Evolutionary conservation across 768 basidiomycete species (phyloP).

Genomic region (Tricholoma sp.): DNA sequence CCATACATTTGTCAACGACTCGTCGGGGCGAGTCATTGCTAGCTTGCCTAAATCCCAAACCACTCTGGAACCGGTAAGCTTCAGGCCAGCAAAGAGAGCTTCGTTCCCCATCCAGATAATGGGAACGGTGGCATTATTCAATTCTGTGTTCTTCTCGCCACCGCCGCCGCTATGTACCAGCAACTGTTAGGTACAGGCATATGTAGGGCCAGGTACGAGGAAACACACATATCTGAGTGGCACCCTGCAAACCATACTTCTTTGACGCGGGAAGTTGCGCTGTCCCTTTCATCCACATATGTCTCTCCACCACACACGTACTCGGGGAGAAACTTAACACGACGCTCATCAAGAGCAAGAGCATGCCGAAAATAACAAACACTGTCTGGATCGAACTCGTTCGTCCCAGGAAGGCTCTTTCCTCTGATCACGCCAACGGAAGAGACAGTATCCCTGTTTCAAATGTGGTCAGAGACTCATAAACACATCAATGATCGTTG

Average conservation of each 20-base stretch:
- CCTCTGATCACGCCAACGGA: conserved; percentile 31
- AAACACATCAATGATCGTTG: background rate
- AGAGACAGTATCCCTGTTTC: conserved; percentile 38
- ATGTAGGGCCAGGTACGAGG: too few relatives aligned
- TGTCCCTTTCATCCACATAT: too few relatives aligned
- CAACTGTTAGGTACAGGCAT: background rate
- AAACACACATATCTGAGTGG: conserved; percentile 32
- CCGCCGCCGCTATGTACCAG: background rate
- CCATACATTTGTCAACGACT: background rate
- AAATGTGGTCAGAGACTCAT: background rate
- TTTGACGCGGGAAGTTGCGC: conserved; percentile 18
- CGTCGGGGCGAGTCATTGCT: background rate
- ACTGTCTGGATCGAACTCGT: conserved; percentile 7
- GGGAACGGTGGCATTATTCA: conserved; percentile 1
- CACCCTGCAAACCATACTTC: conserved; percentile 40
- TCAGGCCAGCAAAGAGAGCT: conserved; percentile 12
- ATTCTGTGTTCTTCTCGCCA: background rate
- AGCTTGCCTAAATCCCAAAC: background rate
- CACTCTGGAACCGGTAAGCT: conserved; percentile 1
- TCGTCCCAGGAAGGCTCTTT: conserved; percentile 25
- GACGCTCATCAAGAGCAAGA: conserved; percentile 39
- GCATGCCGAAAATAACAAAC: conserved; percentile 38
- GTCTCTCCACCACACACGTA: conserved; percentile 13
- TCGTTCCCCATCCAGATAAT: conserved; percentile 14
- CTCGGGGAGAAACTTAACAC: conserved; percentile 41